Conservation (phyloP, 2,329 filamentous ascomycete genomes). For the Phialophora verrucosa region DNA sequence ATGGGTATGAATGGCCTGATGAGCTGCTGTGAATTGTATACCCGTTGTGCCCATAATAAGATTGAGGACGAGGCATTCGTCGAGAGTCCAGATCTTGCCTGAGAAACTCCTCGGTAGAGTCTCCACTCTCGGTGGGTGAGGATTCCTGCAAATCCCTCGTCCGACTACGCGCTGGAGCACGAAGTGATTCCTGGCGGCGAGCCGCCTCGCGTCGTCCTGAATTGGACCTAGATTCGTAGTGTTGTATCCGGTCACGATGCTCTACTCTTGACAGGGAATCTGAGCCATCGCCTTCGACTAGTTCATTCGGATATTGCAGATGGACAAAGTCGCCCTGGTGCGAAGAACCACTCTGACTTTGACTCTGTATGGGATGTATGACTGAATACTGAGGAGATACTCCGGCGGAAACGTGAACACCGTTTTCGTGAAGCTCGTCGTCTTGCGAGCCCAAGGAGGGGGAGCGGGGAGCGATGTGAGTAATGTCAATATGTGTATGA, state of each 20-base stretch:
- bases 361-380: constrained; percentile 33
- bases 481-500: constrained; percentile 51
- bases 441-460: constrained; percentile 50
- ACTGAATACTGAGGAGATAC: constrained; percentile 38
- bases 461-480: constrained; percentile 47
- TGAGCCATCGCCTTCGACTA: constrained; percentile 48
- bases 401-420: constrained; percentile 50
- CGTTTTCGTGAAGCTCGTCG: constrained; percentile 51
- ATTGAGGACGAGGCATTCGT: constrained; percentile 38
- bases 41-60: constrained; percentile 40
- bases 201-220: constrained; percentile 48
- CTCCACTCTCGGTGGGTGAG: constrained; percentile 62
- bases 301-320: constrained; percentile 50
- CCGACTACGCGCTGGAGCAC: constrained; percentile 48
- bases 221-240: constrained; percentile 39
- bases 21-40: constrained; percentile 49
- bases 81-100: constrained; percentile 29
- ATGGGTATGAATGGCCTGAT: constrained; percentile 47
- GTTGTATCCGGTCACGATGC: constrained; percentile 27
- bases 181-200: constrained; percentile 50
- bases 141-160: constrained; percentile 31
- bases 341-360: constrained; percentile 39
- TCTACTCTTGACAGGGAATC: constrained; percentile 48
- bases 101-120: constrained; percentile 68
- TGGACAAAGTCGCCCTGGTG: constrained; percentile 39